These are phyloP conservation scores for Candida gigantensis DNA, from an alignment of 1,139 yeast genomes.

Conservation along the genomic window DNA sequence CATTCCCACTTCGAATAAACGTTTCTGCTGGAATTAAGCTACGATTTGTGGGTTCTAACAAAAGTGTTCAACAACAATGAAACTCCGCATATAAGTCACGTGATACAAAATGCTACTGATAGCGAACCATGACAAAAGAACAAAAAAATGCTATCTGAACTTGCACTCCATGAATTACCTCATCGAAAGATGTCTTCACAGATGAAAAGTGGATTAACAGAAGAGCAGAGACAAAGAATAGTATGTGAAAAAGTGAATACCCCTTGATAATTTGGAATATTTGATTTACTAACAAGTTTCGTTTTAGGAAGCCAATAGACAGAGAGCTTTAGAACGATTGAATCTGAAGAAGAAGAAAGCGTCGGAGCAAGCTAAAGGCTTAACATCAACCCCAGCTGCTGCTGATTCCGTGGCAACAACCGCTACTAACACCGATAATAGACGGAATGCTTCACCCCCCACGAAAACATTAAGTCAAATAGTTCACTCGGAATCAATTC, in stretches of 20 bases:
- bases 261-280: not conserved
- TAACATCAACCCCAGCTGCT: no score
- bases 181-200: constrained; percentile 19
- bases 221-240: constrained; percentile 27
- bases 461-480: constrained; percentile 12
- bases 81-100: no score
- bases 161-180: no score
- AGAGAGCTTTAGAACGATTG: constrained; percentile 58
- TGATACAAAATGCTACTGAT: no score
- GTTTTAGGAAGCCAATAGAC: constrained; percentile 55
- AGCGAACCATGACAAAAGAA: not conserved
- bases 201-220: constrained; percentile 17
- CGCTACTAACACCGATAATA: constrained; percentile 15
- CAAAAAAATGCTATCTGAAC: not conserved
- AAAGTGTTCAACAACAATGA: no score
- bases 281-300: constrained; percentile 19
- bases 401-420: constrained; percentile 20
- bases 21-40: no score
- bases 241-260: constrained; percentile 9
- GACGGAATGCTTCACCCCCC: constrained; percentile 11
- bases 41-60: no score
- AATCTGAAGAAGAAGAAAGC: constrained; percentile 40
- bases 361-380: no score
- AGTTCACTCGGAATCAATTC: constrained; percentile 14
- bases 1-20: no score